A percentile compares a stretch with the other conserved stretches of the same genome.
Conservation (phyloP, 202 grass and related monocot genomes). For the Saccharum hybrid region DNA sequence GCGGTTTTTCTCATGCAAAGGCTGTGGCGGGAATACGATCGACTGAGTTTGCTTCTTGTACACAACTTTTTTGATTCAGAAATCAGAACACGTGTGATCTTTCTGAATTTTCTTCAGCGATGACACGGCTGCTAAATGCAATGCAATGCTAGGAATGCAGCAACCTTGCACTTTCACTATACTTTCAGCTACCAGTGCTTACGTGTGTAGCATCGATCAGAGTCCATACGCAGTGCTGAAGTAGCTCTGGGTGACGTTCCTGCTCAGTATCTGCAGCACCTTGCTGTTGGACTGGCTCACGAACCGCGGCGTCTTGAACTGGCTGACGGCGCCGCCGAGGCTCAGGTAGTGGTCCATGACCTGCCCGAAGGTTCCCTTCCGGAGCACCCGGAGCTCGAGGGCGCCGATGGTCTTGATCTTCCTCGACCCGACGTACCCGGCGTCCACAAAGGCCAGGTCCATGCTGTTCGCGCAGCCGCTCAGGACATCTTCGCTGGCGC, state of each 20-base stretch:
- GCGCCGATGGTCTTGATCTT: conserved; percentile 74
- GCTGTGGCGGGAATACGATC: background rate
- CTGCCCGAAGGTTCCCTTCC: conserved; percentile 72
- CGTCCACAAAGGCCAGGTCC: conserved; percentile 79
- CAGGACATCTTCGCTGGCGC: conserved; percentile 54
- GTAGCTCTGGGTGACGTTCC: conserved; percentile 58
- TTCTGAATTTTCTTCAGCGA: conserved; percentile 7
- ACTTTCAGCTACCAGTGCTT: background rate
- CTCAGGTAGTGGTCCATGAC: conserved; percentile 72
- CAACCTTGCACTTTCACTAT: background rate
- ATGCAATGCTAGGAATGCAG: background rate
- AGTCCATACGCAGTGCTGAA: conserved; percentile 75
- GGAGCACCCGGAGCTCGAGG: conserved; percentile 75
- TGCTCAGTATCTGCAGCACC: conserved; percentile 74
- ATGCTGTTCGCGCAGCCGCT: conserved; percentile 67
- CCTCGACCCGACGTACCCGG: conserved; percentile 70
- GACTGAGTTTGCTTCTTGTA: background rate
- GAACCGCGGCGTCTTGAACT: conserved; percentile 90
- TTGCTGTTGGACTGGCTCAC: conserved; percentile 61
- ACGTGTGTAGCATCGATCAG: background rate
- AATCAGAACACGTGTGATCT: background rate
- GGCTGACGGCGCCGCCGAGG: conserved; percentile 67
- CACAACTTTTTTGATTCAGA: background rate
- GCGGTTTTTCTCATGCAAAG: background rate
- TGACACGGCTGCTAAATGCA: background rate